Evolutionary conservation across 176 grass and related monocot species (phyloP), one percentile per base, ranked within the genome.

Genomic region (Aegilops sharonensis): DNA sequence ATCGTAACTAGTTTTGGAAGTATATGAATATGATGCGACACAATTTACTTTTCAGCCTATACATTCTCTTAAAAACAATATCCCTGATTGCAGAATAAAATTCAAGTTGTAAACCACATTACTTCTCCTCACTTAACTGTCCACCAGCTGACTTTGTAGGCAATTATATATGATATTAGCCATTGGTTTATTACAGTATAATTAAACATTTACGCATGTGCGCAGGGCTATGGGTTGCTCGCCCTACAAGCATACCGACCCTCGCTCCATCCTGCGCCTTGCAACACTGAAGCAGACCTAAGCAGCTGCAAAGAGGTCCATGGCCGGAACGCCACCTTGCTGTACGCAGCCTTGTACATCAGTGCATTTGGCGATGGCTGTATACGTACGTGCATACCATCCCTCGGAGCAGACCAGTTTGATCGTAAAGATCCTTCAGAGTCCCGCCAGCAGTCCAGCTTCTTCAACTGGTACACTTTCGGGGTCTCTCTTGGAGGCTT

Each of bases 341-440:
- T 92, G 48, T 90, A 88, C 17, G n/a, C 86, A 42, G 75, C 81
- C 15, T 21, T 95, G 79, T 92, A 85, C 27, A 90, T 81, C 17
- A 50, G 59, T 31, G 81, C 88, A 6, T 62, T 92, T 13, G 88
- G 93, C 2, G 90, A 95, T 37, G 93, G 93, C 35, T 90, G 78
- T 47, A 29, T 90, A 4, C 87, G 88, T 17, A 83, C 90, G 15
- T 92, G 87, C 81, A 30, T 68, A 21, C 87, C 93, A 23, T 87
- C 90, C 18, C 85, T 95, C 1, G 93, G 93, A 68, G 93, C 90
- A 35, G 93, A 92, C 32, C 93, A 92, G 32, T 95, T 92, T 64
- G 93, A 95, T 61, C 54, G 50, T 5, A 74, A 86, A 13, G 93
- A 92, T 64, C 87, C 72, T 50, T 17, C 29, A 0, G 88, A 95